Percentiles rank a stretch among this genome's conserved stretches.
These are phyloP conservation scores for Fraxinus velutina DNA, from an alignment of 305 asterid genomes.

Conservation along the genomic window DNA sequence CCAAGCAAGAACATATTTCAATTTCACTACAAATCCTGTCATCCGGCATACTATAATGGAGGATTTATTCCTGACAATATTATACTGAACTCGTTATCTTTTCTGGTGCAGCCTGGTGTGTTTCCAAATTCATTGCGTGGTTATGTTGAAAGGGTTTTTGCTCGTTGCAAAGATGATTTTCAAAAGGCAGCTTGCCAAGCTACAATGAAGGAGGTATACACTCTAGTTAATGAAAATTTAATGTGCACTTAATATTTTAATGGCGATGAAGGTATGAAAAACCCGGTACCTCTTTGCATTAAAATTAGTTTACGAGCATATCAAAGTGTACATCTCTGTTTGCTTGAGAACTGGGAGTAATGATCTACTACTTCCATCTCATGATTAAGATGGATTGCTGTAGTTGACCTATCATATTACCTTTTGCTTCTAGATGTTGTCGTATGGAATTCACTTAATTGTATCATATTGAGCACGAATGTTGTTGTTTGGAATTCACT, in stretches of 20 bases:
- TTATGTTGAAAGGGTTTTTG: constrained; percentile 96
- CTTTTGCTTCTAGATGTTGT: neutral
- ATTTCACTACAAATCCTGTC: neutral
- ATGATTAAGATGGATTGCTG: neutral
- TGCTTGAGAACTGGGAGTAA: constrained; percentile 7
- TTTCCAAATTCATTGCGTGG: constrained; percentile 92
- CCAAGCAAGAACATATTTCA: neutral
- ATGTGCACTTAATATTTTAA: neutral
- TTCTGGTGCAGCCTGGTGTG: constrained; percentile 62
- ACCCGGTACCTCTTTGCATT: constrained; percentile 14
- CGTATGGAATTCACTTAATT: neutral
- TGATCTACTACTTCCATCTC: neutral
- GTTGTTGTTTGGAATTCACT: neutral
- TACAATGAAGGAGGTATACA: constrained; percentile 84
- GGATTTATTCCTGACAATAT: constrained; percentile 10
- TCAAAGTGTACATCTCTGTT: neutral
- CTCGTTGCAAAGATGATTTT: constrained; percentile 84
- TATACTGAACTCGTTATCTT: constrained; percentile 23
- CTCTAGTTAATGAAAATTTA: constrained; percentile 18
- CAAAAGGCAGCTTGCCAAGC: constrained; percentile 80
- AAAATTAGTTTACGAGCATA: neutral
- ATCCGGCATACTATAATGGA: neutral
- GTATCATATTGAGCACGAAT: neutral
- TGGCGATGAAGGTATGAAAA: constrained; percentile 17
- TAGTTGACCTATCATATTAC: neutral